These are phyloP conservation scores for Penicillium sp. DNA, from an alignment of 2,329 filamentous ascomycete species.

Conservation along the genomic window DNA sequence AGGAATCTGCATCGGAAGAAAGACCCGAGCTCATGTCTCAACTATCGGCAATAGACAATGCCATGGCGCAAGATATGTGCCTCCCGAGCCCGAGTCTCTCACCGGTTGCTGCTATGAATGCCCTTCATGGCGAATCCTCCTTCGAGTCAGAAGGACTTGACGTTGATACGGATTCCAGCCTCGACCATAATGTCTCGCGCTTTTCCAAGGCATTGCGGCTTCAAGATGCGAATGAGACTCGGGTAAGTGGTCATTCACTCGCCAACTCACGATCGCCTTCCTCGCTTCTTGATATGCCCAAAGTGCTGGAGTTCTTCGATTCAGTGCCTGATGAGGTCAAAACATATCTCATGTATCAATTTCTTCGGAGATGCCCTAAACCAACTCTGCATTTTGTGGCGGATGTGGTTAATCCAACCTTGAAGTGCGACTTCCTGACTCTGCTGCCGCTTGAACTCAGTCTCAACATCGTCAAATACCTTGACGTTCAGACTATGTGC, in stretches of 20 bases:
- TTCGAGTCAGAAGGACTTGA: conserved; percentile 42
- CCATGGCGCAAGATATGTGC: conserved; percentile 80
- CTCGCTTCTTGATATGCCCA: conserved; percentile 72
- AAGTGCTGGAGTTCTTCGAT: conserved; percentile 86
- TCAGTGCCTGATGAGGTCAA: conserved; percentile 88
- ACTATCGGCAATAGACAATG: conserved; percentile 60
- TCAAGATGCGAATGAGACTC: conserved; percentile 14
- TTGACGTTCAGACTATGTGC: conserved; percentile 82
- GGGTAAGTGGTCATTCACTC: conserved; percentile 4
- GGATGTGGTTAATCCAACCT: conserved; percentile 83
- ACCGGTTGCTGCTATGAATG: conserved; percentile 76
- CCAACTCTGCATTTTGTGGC: conserved; percentile 87
- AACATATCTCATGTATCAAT: conserved; percentile 93
- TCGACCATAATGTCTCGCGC: conserved; percentile 36
- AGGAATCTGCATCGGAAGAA: conserved; percentile 20
- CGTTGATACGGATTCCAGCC: conserved; percentile 42
- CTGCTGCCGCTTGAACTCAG: conserved; percentile 82
- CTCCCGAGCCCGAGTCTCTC: conserved; percentile 93
- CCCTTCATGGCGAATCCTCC: conserved; percentile 41
- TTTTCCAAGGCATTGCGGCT: conserved; percentile 19
- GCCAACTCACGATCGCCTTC: conserved; percentile 28
- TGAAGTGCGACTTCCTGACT: conserved; percentile 90
- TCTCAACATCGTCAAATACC: conserved; percentile 80
- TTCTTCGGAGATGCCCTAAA: conserved; percentile 81
- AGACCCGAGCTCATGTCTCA: conserved; percentile 24